Conservation (phyloP, 108 stramenopile species). For the Stephanodiscus triporus region DNA sequence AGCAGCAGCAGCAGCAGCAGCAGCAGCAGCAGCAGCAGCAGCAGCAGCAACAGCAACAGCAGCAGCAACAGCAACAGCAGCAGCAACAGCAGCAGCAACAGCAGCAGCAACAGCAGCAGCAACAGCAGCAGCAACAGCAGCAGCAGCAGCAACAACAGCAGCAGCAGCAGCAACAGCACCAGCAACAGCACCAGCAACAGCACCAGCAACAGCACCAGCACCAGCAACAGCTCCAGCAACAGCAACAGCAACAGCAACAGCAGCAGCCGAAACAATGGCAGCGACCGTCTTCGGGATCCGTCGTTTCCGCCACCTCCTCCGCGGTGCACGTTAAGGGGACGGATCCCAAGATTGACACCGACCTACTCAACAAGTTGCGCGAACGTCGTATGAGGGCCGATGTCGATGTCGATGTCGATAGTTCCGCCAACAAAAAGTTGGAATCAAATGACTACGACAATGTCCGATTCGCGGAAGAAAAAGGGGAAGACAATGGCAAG, state of each 20-base stretch:
- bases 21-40: no score
- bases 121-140: background rate
- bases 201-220: background rate
- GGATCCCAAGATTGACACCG: no score
- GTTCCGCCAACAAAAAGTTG: background rate
- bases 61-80: background rate
- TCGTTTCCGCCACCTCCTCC: no score
- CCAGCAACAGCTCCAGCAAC: no score
- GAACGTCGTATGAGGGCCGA: background rate
- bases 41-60: background rate
- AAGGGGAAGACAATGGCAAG: no score
- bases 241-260: no score
- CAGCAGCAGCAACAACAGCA: conserved; percentile 7
- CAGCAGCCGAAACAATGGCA: no score
- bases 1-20: no score
- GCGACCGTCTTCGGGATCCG: no score
- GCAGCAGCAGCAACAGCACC: conserved; percentile 7
- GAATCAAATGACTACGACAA: no score
- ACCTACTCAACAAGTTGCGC: background rate
- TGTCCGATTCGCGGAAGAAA: no score
- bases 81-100: background rate
- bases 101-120: background rate
- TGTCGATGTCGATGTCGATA: background rate
- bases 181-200: background rate
- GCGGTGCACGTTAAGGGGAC: no score